Conservation (phyloP, 176 grass and related monocot species). For the Neostapfia colusana region DNA sequence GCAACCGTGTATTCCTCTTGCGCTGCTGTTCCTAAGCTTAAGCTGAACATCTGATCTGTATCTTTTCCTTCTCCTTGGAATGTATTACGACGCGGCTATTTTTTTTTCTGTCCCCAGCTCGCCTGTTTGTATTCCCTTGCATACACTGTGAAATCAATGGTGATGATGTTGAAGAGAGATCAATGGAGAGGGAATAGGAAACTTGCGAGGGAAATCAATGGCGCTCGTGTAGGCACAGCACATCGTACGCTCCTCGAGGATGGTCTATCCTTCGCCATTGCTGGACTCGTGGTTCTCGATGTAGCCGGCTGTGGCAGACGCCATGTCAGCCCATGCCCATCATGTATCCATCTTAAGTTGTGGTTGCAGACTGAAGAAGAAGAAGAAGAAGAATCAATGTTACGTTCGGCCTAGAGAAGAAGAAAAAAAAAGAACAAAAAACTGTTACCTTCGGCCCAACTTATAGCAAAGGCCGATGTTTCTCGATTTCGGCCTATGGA, state of each 20-base stretch:
- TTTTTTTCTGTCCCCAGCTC: not conserved
- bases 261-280: not conserved
- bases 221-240: not conserved
- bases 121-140: not conserved
- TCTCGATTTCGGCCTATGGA: not conserved
- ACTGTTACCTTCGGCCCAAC: no score
- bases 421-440: no score
- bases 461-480: not conserved
- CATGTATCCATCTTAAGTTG: no score
- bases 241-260: not conserved
- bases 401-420: no score
- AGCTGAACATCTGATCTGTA: conserved; percentile 30
- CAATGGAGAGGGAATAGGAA: not conserved
- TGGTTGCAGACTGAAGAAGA: no score
- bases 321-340: no score
- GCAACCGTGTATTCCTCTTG: conserved; percentile 27
- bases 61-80: conserved; percentile 9
- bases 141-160: not conserved
- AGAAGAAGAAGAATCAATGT: no score
- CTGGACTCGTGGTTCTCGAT: not conserved
- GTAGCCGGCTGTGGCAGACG: no score
- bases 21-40: not conserved
- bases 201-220: not conserved
- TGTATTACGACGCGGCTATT: not conserved
- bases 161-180: not conserved